Conservation (phyloP, 2,329 filamentous ascomycete species). For the Penicillium sp. region DNA sequence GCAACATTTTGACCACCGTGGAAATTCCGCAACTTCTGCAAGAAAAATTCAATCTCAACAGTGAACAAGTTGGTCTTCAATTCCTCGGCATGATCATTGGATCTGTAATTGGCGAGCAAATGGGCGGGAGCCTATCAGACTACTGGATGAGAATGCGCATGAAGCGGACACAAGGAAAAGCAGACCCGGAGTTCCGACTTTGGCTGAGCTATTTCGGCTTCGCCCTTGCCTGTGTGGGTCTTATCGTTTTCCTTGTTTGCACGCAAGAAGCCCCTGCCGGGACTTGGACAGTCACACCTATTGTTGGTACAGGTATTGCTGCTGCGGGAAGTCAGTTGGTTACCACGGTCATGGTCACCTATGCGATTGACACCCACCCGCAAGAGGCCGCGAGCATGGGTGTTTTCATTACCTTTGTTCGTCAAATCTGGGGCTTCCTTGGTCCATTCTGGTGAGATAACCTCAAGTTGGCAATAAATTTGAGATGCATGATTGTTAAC, state of each 20-base stretch:
- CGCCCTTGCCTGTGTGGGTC: constrained; percentile 56
- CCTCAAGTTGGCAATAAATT: background rate
- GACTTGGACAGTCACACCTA: constrained; percentile 61
- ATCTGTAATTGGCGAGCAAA: constrained; percentile 62
- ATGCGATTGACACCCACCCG: constrained; percentile 62
- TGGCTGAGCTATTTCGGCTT: constrained; percentile 64
- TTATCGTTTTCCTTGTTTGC: constrained; percentile 62
- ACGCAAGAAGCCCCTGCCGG: constrained; percentile 49
- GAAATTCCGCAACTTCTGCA: constrained; percentile 64
- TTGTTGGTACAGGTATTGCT: constrained; percentile 60
- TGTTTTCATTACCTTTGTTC: constrained; percentile 64
- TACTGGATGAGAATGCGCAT: constrained; percentile 57
- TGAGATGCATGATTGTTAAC: constrained; percentile 15
- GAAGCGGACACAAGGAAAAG: constrained; percentile 41
- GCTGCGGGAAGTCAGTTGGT: constrained; percentile 65
- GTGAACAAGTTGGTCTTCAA: constrained; percentile 64
- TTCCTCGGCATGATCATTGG: constrained; percentile 64
- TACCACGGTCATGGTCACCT: constrained; percentile 66
- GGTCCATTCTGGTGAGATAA: constrained; percentile 42
- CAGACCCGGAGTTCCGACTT: constrained; percentile 58
- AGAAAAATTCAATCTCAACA: constrained; percentile 60
- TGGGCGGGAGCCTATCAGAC: constrained; percentile 63
- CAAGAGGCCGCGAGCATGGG: constrained; percentile 62
- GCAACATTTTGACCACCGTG: constrained; percentile 59
- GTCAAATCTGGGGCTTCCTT: constrained; percentile 46